Evolutionary conservation across 371 early-diverging fungal genomes (phyloP).

Genomic region (Mucor saturninus): DNA sequence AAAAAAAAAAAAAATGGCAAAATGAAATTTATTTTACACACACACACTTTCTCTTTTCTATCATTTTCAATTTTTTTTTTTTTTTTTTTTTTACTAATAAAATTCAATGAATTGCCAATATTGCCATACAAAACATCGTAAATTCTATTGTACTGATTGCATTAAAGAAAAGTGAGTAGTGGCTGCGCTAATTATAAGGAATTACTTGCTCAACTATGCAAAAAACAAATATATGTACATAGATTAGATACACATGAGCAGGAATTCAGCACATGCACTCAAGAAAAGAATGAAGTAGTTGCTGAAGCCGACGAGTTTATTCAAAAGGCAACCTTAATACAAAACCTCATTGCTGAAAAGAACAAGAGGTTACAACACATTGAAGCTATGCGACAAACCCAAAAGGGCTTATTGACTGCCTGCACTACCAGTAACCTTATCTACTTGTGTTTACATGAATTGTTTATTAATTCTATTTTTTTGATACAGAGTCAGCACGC

Average conservation of each 20-base stretch:
- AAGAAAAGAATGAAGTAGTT: slow-evolving; percentile 48
- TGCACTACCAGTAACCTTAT: slow-evolving; percentile 14
- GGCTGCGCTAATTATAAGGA: not conserved
- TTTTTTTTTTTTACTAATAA: not conserved
- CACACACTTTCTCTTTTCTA: not conserved
- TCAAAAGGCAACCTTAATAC: slow-evolving; percentile 40
- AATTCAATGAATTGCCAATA: slow-evolving; percentile 45
- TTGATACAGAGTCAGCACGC: slow-evolving; percentile 18
- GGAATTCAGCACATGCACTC: slow-evolving; percentile 34
- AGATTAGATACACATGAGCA: slow-evolving; percentile 52
- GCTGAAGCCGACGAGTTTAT: slow-evolving; percentile 44
- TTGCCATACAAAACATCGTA: slow-evolving; percentile 46
- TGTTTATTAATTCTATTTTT: slow-evolving; percentile 6
- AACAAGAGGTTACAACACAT: slow-evolving; percentile 40
- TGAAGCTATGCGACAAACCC: slow-evolving; percentile 35
- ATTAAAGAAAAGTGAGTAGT: slow-evolving; percentile 47
- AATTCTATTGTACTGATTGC: slow-evolving; percentile 46
- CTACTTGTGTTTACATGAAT: no score
- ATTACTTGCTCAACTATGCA: no score
- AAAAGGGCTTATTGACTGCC: slow-evolving; percentile 29
- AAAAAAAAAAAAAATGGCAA: not conserved
- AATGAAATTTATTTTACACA: not conserved
- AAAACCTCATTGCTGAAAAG: slow-evolving; percentile 47
- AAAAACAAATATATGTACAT: not conserved
- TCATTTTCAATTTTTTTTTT: slow-evolving; percentile 4